phyloP scores from a whole-genome alignment of 495 filamentous ascomycete genomes.

The Annulohypoxylon maeteangense region DNA sequence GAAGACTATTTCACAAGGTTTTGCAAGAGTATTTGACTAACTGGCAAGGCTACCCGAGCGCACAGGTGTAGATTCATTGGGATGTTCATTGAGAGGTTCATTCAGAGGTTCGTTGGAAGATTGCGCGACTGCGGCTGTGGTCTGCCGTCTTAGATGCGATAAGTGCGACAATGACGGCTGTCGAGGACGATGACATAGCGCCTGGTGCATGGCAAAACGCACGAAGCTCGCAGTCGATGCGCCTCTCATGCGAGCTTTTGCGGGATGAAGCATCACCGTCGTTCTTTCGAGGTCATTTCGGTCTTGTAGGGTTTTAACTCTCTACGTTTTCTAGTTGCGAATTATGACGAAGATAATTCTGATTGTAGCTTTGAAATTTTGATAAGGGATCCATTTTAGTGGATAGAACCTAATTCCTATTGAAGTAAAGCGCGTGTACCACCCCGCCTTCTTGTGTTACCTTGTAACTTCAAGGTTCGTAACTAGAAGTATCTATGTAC shows the following conservation, averaged over 20 bases:
- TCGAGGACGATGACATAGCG: conserved; percentile 36
- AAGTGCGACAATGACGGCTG: conserved; percentile 42
- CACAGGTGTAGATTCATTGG: conserved; percentile 30
- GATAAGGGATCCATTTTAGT: conserved; percentile 22
- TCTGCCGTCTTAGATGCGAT: conserved; percentile 53
- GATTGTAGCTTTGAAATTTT: conserved; percentile 33
- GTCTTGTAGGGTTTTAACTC: background rate
- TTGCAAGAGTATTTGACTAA: conserved; percentile 38
- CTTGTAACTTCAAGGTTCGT: background rate
- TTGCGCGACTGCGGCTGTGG: conserved; percentile 40
- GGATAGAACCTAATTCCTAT: background rate
- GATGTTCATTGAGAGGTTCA: conserved; percentile 19
- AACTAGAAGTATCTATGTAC: background rate
- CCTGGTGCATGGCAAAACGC: conserved; percentile 52
- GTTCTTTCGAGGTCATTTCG: conserved; percentile 40
- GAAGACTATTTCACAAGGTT: conserved; percentile 20
- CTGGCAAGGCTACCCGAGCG: conserved; percentile 47
- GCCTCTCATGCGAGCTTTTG: conserved; percentile 50
- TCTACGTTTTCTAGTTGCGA: conserved; percentile 14
- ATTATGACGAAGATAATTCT: conserved; percentile 36
- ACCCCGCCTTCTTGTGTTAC: background rate
- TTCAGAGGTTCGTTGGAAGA: conserved; percentile 11
- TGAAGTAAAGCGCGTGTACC: background rate
- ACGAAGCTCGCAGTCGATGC: conserved; percentile 53
- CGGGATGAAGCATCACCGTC: conserved; percentile 54